phyloP scores from a whole-genome alignment of 176 grass and related monocot species.

The Rhynchospora tenuis region DNA sequence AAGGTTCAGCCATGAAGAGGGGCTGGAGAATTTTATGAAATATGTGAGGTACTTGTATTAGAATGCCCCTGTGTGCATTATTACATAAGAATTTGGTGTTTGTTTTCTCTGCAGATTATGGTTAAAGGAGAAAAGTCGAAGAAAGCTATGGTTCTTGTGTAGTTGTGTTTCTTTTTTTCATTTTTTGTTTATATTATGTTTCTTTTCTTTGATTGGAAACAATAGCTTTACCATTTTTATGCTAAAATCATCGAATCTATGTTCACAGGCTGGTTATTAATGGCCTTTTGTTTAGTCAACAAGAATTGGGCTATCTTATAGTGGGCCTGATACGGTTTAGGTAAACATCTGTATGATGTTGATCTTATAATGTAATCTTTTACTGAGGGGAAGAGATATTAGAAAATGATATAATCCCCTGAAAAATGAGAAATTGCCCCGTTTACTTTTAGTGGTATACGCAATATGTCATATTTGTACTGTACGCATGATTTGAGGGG shows the following conservation, averaged over 20 bases:
- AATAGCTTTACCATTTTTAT: neutral
- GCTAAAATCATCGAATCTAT: neutral
- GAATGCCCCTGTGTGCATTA: conserved; percentile 12
- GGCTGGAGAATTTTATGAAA: conserved; percentile 9
- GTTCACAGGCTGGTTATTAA: neutral
- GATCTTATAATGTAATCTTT: neutral
- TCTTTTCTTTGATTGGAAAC: neutral
- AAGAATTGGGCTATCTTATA: neutral
- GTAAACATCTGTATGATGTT: neutral
- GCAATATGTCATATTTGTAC: neutral
- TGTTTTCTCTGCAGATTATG: neutral
- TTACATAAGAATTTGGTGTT: conserved; percentile 6
- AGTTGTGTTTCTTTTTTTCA: no score
- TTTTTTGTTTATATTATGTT: neutral
- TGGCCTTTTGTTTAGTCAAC: neutral
- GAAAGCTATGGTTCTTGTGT: neutral
- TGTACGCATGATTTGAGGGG: neutral
- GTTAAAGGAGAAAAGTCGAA: neutral
- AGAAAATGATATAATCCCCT: neutral
- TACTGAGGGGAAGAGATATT: neutral
- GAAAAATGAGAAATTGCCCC: neutral
- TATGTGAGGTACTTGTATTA: conserved; percentile 16
- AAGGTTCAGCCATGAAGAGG: conserved; percentile 6
- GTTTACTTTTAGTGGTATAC: neutral
- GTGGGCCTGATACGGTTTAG: neutral